Conservation (phyloP, 768 basidiomycete species). For the Tephrocybe sp. region DNA sequence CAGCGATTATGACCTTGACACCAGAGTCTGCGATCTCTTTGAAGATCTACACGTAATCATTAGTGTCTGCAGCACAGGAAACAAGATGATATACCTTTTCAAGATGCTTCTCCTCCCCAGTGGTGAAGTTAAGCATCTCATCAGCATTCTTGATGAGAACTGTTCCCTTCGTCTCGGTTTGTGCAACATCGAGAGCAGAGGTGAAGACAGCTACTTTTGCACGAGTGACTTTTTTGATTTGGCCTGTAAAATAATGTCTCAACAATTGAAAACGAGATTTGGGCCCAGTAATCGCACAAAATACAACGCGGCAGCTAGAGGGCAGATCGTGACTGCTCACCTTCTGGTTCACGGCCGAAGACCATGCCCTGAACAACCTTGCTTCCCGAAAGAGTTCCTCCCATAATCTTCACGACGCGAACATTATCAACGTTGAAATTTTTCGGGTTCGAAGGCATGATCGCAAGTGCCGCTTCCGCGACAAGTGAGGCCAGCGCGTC, state of each 20-base stretch:
- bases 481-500: conserved; percentile 80
- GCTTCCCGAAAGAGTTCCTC: conserved; percentile 82
- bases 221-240: conserved; percentile 76
- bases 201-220: conserved; percentile 98
- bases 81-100: conserved; percentile 60
- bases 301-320: no score
- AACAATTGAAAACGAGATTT: neutral
- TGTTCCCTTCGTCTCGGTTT: conserved; percentile 99
- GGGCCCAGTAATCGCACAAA: no score
- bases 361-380: conserved; percentile 97
- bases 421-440: conserved; percentile 99
- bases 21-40: conserved; percentile 97
- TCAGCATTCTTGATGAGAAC: conserved; percentile 94
- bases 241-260: conserved; percentile 44
- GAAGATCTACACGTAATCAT: conserved; percentile 63
- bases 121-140: conserved; percentile 96
- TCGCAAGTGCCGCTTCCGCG: conserved; percentile 87
- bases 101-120: conserved; percentile 94
- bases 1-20: conserved; percentile 91
- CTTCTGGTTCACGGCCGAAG: conserved; percentile 94
- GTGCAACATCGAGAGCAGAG: conserved; percentile 86
- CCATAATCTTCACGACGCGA: conserved; percentile 98
- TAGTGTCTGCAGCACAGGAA: neutral
- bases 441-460: conserved; percentile 87
- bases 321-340: conserved; percentile 34